Percentiles rank a stretch among this genome's conserved stretches.
Conservation (phyloP, 1,284 basidiomycete species). For the Fomitopsis pinicola region DNA sequence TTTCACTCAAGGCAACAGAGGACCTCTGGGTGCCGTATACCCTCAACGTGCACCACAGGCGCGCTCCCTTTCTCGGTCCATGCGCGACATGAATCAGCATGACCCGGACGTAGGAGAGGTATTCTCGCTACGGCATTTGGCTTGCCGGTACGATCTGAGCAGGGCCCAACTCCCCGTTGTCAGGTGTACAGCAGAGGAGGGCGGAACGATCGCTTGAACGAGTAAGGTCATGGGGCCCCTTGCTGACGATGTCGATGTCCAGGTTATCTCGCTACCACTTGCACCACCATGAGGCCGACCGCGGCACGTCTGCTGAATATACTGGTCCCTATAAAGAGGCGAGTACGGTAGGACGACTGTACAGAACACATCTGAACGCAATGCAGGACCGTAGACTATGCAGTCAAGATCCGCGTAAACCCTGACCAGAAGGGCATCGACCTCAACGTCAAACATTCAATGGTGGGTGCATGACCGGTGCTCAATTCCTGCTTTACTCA, state of each 20-base stretch:
- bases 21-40: no score
- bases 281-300: constrained; percentile 65
- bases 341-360: constrained; percentile 24
- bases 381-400: constrained; percentile 73
- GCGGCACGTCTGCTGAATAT: constrained; percentile 75
- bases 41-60: no score
- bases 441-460: constrained; percentile 94
- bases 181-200: no score
- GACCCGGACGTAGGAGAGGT: no score
- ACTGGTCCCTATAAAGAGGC: constrained; percentile 90
- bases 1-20: no score
- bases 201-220: no score
- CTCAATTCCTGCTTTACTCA: neutral
- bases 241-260: neutral
- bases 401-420: constrained; percentile 93
- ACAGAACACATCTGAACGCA: constrained; percentile 6
- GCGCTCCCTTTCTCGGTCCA: no score
- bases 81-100: no score
- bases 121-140: no score
- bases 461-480: constrained; percentile 53
- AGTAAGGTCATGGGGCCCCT: neutral
- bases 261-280: neutral
- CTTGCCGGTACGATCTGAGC: no score
- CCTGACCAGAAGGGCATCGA: constrained; percentile 90
- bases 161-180: no score